A percentile compares a stretch with the other conserved stretches of the same genome.
phyloP scores from a whole-genome alignment of 345 rosid genomes.

The Cardamine occulta region DNA sequence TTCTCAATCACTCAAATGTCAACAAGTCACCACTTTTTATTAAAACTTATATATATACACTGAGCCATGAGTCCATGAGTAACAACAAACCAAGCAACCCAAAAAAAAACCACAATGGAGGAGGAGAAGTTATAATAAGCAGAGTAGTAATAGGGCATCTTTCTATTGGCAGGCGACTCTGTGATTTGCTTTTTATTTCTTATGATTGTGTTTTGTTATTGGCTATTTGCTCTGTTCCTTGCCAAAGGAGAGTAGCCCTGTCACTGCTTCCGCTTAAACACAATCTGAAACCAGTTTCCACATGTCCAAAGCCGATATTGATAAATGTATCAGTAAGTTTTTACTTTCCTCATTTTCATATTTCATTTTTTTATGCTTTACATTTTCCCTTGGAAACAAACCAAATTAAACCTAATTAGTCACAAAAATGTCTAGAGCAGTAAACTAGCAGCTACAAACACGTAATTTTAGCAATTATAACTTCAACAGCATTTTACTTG shows the following conservation, averaged over 20 bases:
- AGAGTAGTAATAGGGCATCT: slow-evolving; percentile 45
- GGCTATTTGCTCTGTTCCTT: slow-evolving; percentile 26
- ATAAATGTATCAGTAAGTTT: slow-evolving; percentile 20
- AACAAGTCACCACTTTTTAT: slow-evolving; percentile 17
- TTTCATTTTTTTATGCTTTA: neutral
- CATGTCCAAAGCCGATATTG: neutral
- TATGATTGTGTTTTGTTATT: too few species aligned
- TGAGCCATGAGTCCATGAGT: slow-evolving; percentile 14
- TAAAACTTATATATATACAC: slow-evolving; percentile 23
- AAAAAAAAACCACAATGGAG: neutral
- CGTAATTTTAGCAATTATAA: neutral
- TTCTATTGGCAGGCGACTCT: slow-evolving; percentile 43
- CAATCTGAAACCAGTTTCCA: neutral
- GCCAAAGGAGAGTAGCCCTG: slow-evolving; percentile 52
- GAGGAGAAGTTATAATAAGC: slow-evolving; percentile 33
- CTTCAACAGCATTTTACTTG: slow-evolving; percentile 4
- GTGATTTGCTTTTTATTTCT: slow-evolving; percentile 2
- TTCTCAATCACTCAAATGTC: slow-evolving; percentile 28
- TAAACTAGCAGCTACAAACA: neutral
- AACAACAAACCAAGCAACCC: slow-evolving; percentile 21
- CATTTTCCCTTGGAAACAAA: neutral
- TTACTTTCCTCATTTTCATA: neutral
- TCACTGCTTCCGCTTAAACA: slow-evolving; percentile 43
- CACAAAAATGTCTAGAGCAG: neutral
- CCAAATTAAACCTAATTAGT: neutral